Base-by-base conservation (phyloP, 2,329 filamentous ascomycete genomes). In the Neofusicoccum umdonicola region DNA sequence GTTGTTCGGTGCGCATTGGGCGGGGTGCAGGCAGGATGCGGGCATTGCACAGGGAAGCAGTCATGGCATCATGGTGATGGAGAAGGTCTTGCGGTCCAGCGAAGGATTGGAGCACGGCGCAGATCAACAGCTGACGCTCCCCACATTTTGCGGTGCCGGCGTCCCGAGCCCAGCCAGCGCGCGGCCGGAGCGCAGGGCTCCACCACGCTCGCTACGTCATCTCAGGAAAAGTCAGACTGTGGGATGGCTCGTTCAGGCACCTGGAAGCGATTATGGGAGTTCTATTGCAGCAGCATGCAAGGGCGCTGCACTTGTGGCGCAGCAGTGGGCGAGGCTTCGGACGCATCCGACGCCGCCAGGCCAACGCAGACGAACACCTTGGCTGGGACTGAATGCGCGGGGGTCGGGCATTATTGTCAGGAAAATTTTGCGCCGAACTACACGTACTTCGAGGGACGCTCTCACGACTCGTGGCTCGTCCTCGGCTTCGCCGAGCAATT, bases 21-120 rank as follows among this genome's bases (percentile, higher is more conserved):
- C 56, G 12, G 37, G 12, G 56, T 6, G 15, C 47, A 3, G 56
- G 27, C 27, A 17, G 41, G 15, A n/a, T 47, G 15, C 11, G 1
- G 15, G n/a, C 8, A 42, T 60, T 3, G 42, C 42, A 60, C 42
- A 44, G 27, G 41, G 27, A 35, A 15, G n/a, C 27, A 17, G 41
- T 13, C 42, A 47, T 47, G 56, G 42, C 42, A 47, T 47, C 56
- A 60, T 60, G 41, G 47, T 60, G 56, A 60, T 60, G 41, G 27
- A 11, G 15, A 41, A 34, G 27, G 27, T 31, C 27, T 31, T 15
- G 54, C 42, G 37, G 39, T 42, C 34, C 54, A 17, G 22, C 54
- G 19, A 47, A 37, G 31, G 54, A 31, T 44, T 45, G 54, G 50
- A 39, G 54, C 19, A 61, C 15, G n/a, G 15, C 41, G 45, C 58